Conservation (phyloP, 148 eudicot genomes). For the Talinum fruticosum region DNA sequence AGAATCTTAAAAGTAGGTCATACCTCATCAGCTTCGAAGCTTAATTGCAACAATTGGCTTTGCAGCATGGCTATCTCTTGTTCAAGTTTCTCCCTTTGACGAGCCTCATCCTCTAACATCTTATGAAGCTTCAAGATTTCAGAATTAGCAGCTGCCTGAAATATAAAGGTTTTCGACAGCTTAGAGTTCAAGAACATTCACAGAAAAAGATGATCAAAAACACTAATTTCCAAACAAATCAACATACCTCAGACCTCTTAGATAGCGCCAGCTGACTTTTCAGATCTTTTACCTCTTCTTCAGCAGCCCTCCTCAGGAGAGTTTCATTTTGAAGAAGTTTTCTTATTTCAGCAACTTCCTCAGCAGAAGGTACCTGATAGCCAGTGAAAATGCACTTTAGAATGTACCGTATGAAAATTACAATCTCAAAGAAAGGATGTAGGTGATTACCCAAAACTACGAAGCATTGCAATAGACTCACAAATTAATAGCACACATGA, state of each 20-base stretch:
- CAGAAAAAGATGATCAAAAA: slow-evolving; percentile 10
- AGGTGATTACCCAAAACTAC: neutral
- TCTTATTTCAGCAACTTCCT: slow-evolving; percentile 51
- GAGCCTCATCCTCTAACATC: slow-evolving; percentile 66
- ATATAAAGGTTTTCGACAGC: slow-evolving; percentile 19
- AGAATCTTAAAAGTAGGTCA: neutral
- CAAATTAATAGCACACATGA: neutral
- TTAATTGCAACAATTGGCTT: slow-evolving; percentile 70
- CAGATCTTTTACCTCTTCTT: slow-evolving; percentile 62
- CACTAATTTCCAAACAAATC: slow-evolving; percentile 1
- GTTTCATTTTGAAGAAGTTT: slow-evolving; percentile 64
- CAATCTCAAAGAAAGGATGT: neutral
- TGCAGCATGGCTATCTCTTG: slow-evolving; percentile 69
- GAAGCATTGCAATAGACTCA: neutral
- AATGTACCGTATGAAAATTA: neutral
- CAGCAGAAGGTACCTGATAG: slow-evolving; percentile 36
- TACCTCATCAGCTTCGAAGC: slow-evolving; percentile 94
- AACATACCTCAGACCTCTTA: slow-evolving; percentile 64
- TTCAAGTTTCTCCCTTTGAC: slow-evolving; percentile 66
- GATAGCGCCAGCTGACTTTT: slow-evolving; percentile 53
- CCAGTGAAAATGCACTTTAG: neutral
- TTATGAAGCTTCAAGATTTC: slow-evolving; percentile 63
- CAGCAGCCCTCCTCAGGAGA: slow-evolving; percentile 52
- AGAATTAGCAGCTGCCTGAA: slow-evolving; percentile 54
- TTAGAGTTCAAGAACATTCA: slow-evolving; percentile 10